Base-by-base conservation (phyloP, 768 basidiomycete species). In the Bullera alba region DNA sequence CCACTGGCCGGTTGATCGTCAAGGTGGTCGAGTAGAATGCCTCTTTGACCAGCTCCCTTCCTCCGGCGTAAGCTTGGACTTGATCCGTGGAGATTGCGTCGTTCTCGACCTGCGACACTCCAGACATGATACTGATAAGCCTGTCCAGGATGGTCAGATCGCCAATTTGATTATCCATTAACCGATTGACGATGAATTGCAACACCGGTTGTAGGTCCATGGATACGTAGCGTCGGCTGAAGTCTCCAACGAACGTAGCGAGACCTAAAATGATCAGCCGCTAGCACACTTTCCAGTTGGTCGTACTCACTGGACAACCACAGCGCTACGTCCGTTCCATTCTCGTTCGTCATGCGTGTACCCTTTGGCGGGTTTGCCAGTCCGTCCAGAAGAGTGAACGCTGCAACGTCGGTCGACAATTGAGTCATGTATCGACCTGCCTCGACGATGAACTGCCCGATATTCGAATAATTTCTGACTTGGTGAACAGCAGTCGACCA, bases 391-490 rank as follows among this genome's bases (percentile, higher is more conserved):
- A 95, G 79, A 47, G 87, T 77, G 67, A 84, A 97, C 16, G 88
- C 82, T 10, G 96, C 76, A 7, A 95, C 88, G 66, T 99, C 95
- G 65, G 89, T 96, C 5, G 88, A 88, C 79, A 99, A 85, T 55
- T 84, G 84, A 2, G 89, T 90, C 57, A 90, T 82, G 73, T 87
- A 92, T 67, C 86, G 78, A 59, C 90, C 77, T 16, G 86, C 86
- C 60, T 90, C 89, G 22, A 97, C 85, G 36, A 96, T 85, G 19
- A 91, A 87, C 35, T 79, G 79, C 8, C 87, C 88, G 42, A 70
- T 70, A 72, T 97, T 99, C 67, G 93, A 87, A 65, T 99, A 99
- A 14, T 87, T 84, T 84, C 90, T 89, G 51, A 96, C 86, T 72
- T 97, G 95, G 58, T 84, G 83, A 41, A 99, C 83, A 0, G 86